Evolutionary conservation across 1,284 basidiomycete genomes (phyloP).

Genomic region (Neotropicomus parvogracilis): DNA sequence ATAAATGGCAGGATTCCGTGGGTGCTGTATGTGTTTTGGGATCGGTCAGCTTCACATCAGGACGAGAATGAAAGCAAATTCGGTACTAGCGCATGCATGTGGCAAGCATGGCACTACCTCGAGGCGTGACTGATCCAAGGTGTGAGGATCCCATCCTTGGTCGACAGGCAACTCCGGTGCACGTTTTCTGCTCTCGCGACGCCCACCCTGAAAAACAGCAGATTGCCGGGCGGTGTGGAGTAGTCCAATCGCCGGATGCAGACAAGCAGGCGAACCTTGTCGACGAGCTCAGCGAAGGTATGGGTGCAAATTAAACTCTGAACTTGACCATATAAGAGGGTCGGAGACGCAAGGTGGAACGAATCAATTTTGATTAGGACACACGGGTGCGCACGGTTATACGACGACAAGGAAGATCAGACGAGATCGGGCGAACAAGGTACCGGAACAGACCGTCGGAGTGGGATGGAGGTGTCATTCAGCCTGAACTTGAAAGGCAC

Average conservation of each 20-base stretch:
- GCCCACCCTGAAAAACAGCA: conserved; percentile 19
- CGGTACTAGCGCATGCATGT: conserved; percentile 31
- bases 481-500: conserved; percentile 20
- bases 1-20: conserved; percentile 25
- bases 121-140: conserved; percentile 36
- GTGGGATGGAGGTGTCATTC: conserved; percentile 13
- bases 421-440: conserved; percentile 19
- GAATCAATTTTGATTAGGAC: conserved; percentile 16
- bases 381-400: conserved; percentile 14
- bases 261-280: conserved; percentile 26
- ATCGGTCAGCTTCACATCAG: conserved; percentile 22
- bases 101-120: conserved; percentile 35
- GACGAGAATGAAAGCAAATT: conserved; percentile 33
- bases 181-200: conserved; percentile 19
- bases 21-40: conserved; percentile 24
- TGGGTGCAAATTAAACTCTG: conserved; percentile 22
- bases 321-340: conserved; percentile 19
- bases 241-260: conserved; percentile 26
- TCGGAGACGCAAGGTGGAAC: conserved; percentile 7
- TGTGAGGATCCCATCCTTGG: conserved; percentile 29
- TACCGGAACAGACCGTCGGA: conserved; percentile 17
- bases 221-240: conserved; percentile 26
- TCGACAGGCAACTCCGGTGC: conserved; percentile 25
- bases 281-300: conserved; percentile 31
- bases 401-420: conserved; percentile 7